These are phyloP conservation scores for Paraconiothyrium brasiliense DNA, from an alignment of 2,329 filamentous ascomycete species.

Conservation along the genomic window DNA sequence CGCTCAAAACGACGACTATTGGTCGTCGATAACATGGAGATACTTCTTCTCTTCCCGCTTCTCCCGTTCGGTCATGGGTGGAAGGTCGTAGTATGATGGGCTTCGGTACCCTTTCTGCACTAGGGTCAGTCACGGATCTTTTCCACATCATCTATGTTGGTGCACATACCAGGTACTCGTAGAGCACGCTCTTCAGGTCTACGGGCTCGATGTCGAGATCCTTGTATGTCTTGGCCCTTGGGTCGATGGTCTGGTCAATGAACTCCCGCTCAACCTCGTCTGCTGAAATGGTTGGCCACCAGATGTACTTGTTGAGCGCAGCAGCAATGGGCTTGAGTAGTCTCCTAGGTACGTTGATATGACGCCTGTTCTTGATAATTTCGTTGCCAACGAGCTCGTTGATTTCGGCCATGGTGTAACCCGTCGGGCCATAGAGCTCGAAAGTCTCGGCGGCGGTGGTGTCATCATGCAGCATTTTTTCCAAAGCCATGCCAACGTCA, in stretches of 20 bases:
- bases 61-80: conserved; percentile 93
- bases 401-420: conserved; percentile 90
- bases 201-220: conserved; percentile 90
- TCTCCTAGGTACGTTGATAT: conserved; percentile 88
- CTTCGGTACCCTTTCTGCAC: conserved; percentile 87
- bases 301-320: conserved; percentile 81
- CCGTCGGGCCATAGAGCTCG: conserved; percentile 91
- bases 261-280: conserved; percentile 94
- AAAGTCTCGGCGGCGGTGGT: conserved; percentile 88
- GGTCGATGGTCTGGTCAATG: conserved; percentile 91
- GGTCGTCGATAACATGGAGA: conserved; percentile 74
- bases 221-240: conserved; percentile 91
- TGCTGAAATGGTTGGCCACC: conserved; percentile 85
- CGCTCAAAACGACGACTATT: conserved; percentile 34
- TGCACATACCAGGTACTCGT: conserved; percentile 85
- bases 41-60: conserved; percentile 96
- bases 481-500: conserved; percentile 88
- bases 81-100: conserved; percentile 88
- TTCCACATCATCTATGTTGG: not conserved
- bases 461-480: conserved; percentile 91
- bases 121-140: conserved; percentile 19
- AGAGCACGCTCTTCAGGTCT: conserved; percentile 86
- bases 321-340: conserved; percentile 79
- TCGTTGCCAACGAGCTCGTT: conserved; percentile 88
- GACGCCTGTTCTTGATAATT: conserved; percentile 87